Base-by-base conservation (phyloP, 106 monocot species). In the Iris macrosiphon region DNA sequence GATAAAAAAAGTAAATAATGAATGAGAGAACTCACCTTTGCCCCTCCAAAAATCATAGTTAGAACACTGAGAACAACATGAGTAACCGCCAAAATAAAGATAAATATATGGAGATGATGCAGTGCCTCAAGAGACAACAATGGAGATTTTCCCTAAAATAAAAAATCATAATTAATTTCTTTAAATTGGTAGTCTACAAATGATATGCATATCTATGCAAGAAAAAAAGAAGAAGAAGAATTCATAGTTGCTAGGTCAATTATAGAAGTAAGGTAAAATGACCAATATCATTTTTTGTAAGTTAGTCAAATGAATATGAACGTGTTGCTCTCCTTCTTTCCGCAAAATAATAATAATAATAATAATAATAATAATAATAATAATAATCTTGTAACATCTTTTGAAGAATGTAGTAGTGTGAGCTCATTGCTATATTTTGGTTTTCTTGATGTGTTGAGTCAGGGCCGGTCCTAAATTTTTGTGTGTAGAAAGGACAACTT, bases 91-190 rank as follows among this genome's bases (percentile, higher is more conserved):
- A 84, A 49, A 57, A 65, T 72, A 54, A 84, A 84, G 49, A 84
- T 84, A 60, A 84, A 84, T 11, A 84, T 75, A 26, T 84, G 84
- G 67, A 84, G 59, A 31, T 71, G 71, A 63, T 84, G 74, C 24
- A 75, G 45, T 42, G 79, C 84, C 67, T 84, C 84, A 42, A 72
- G 45, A 53, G 79, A 79, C 42, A 84, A 28, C 27, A 79, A 40
- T 49, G 73, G 83, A 50, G 78, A 78, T 71, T 78, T 78, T 40
- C 73, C 74, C 83, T 83, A 46, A 45, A 30, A 51, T 39, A 32
- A 20, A 52, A 11, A 67, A 40, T 33, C 3, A 52, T n/a, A 61
- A 31, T 61, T 19, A 30, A 45, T 38, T 22, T 9, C 22, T 46
- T 23, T 4, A 17, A 17, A 42, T 4, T 42, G n/a, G 40, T 13